phyloP scores from a whole-genome alignment of 768 basidiomycete species.

The Mycena leptocephala region DNA sequence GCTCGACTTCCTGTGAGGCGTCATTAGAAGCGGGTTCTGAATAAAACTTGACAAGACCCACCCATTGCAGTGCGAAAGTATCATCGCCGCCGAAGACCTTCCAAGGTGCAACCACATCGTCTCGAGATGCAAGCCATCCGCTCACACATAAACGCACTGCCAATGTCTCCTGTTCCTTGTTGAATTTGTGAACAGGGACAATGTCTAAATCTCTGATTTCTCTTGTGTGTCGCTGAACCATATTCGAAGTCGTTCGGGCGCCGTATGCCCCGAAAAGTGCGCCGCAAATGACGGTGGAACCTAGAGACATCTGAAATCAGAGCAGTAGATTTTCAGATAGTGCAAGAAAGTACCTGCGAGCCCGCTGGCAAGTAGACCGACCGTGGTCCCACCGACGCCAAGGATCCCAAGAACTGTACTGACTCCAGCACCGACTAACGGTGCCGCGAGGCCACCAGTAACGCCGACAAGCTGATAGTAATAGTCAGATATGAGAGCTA shows the following conservation, averaged over 20 bases:
- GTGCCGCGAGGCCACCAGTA: slow-evolving; percentile 74
- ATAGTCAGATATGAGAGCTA: no score
- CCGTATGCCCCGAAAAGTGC: slow-evolving; percentile 73
- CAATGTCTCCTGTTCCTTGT: slow-evolving; percentile 60
- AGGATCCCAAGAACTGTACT: slow-evolving; percentile 64
- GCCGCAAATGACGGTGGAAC: slow-evolving; percentile 73
- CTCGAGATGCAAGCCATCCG: slow-evolving; percentile 64
- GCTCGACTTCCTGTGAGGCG: slow-evolving; percentile 67
- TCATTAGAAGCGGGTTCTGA: neutral
- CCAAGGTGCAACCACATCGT: slow-evolving; percentile 71
- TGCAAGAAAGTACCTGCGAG: slow-evolving; percentile 51
- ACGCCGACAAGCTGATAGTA: slow-evolving; percentile 65
- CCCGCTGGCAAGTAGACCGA: slow-evolving; percentile 66
- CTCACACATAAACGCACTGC: slow-evolving; percentile 70
- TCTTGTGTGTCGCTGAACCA: slow-evolving; percentile 66
- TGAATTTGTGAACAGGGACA: slow-evolving; percentile 56
- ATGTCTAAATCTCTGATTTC: slow-evolving; percentile 69
- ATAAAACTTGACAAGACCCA: slow-evolving; percentile 34
- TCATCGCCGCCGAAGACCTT: slow-evolving; percentile 65
- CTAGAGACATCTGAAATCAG: slow-evolving; percentile 20
- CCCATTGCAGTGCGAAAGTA: slow-evolving; percentile 74
- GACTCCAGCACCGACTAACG: slow-evolving; percentile 70
- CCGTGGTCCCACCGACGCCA: slow-evolving; percentile 69
- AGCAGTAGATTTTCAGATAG: neutral
- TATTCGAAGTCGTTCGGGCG: slow-evolving; percentile 62